Evolutionary conservation across 2,329 filamentous ascomycete species (phyloP).

Genomic region (Aspergillus thermomutatus): DNA sequence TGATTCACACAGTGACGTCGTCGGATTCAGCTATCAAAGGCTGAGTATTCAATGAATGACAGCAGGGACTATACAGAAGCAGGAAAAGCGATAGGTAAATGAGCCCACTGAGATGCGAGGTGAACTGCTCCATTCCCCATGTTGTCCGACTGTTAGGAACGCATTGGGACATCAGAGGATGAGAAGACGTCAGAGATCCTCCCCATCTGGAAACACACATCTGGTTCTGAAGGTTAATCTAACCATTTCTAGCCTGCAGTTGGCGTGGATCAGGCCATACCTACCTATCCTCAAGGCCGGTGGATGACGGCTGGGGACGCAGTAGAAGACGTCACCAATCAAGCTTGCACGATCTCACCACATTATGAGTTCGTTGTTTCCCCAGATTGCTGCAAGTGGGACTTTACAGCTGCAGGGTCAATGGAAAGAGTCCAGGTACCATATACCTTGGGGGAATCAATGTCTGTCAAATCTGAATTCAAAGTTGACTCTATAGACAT

Average conservation of each 20-base stretch:
- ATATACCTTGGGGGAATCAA: neutral
- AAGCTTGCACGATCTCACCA: too few species aligned
- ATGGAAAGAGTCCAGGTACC: neutral
- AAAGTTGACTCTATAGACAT: too few species aligned
- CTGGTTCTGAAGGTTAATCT: neutral
- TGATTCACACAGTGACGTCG: neutral
- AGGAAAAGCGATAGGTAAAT: neutral
- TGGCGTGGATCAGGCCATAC: neutral
- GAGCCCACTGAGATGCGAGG: neutral
- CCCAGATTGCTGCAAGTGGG: neutral
- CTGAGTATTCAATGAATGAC: neutral
- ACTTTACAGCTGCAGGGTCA: too few species aligned
- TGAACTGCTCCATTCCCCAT: neutral
- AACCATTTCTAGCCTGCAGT: neutral
- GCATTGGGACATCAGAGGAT: too few species aligned
- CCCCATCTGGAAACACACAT: neutral
- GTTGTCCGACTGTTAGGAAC: neutral
- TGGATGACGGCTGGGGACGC: neutral
- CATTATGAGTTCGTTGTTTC: neutral
- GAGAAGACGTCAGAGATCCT: neutral
- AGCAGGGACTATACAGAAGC: neutral
- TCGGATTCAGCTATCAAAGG: too few species aligned
- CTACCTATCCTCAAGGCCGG: neutral
- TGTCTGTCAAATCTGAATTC: too few species aligned
- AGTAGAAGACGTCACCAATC: constrained; percentile 19